A percentile compares a stretch with the other conserved stretches of the same genome.
phyloP scores from a whole-genome alignment of 2,329 filamentous ascomycete species.

The Hypomyces rosellus region DNA sequence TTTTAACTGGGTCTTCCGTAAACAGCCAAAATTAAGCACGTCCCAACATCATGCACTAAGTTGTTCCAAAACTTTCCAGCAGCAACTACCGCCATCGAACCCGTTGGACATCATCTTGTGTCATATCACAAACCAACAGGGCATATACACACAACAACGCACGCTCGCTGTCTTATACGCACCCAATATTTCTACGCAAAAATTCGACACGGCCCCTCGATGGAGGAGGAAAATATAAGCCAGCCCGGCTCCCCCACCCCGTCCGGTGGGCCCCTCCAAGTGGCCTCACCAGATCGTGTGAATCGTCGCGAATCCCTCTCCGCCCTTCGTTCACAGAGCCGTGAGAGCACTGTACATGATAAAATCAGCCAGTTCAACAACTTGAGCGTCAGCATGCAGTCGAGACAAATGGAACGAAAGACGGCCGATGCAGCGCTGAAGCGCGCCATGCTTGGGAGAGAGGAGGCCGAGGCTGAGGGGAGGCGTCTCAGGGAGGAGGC shows the following conservation, averaged over 20 bases:
- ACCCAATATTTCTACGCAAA: too few species aligned
- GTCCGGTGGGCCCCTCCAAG: constrained; percentile 50
- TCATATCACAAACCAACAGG: too few species aligned
- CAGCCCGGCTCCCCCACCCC: constrained; percentile 47
- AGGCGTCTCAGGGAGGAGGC: constrained; percentile 57
- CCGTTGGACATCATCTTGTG: too few species aligned
- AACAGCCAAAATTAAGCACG: constrained; percentile 14
- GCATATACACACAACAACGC: too few species aligned
- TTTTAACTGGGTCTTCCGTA: constrained; percentile 18
- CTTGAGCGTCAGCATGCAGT: constrained; percentile 54
- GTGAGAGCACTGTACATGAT: constrained; percentile 58
- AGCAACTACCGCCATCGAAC: too few species aligned
- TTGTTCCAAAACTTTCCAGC: too few species aligned
- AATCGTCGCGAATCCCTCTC: constrained; percentile 40
- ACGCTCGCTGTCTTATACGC: too few species aligned
- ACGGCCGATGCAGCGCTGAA: constrained; percentile 60
- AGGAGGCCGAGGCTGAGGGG: constrained; percentile 66
- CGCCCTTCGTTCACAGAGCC: constrained; percentile 32
- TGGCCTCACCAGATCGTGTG: constrained; percentile 57
- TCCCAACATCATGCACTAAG: too few species aligned
- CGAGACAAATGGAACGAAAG: constrained; percentile 57
- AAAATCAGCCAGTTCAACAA: constrained; percentile 69
- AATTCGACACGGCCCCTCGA: constrained; percentile 16
- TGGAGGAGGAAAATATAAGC: constrained; percentile 40
- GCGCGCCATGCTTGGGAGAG: constrained; percentile 60